Evolutionary conservation across 192 early-diverging fungal species (phyloP).

Genomic region (Rhizoclosmatium globosum): DNA sequence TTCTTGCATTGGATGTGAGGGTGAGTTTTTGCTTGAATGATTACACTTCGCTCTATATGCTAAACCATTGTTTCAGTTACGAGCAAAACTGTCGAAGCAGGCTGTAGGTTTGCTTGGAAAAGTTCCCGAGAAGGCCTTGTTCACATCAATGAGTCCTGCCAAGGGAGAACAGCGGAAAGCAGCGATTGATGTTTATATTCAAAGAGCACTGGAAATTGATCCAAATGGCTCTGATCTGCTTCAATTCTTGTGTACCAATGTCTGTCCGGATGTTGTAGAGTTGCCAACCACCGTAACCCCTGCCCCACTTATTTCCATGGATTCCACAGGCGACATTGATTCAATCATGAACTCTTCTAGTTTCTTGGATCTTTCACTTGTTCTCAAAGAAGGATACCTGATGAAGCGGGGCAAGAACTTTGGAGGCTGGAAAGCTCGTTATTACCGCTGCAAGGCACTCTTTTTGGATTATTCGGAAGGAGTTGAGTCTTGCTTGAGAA

Average conservation of each 20-base stretch:
- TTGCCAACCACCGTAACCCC: neutral
- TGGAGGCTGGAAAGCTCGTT: slow-evolving; percentile 96
- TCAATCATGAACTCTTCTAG: neutral
- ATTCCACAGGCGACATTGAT: slow-evolving; percentile 27
- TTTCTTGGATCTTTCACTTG: neutral
- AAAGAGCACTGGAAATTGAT: slow-evolving; percentile 69
- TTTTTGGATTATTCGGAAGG: slow-evolving; percentile 85
- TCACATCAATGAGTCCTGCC: slow-evolving; percentile 79
- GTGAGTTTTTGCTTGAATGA: slow-evolving; percentile 48
- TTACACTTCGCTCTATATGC: neutral
- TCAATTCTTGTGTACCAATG: slow-evolving; percentile 79
- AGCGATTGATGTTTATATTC: slow-evolving; percentile 85
- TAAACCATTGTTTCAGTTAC: slow-evolving; percentile 49
- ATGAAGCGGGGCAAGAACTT: slow-evolving; percentile 96
- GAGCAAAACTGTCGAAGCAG: slow-evolving; percentile 42
- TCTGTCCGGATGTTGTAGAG: slow-evolving; percentile 34
- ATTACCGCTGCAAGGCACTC: slow-evolving; percentile 59
- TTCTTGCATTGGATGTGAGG: slow-evolving; percentile 80
- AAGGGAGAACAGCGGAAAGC: slow-evolving; percentile 90
- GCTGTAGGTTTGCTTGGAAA: slow-evolving; percentile 69
- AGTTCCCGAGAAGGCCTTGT: slow-evolving; percentile 86
- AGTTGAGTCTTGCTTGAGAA: slow-evolving; percentile 20
- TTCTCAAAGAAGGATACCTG: slow-evolving; percentile 83
- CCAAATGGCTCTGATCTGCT: slow-evolving; percentile 55
- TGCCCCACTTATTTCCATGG: neutral